phyloP scores from a whole-genome alignment of 179 eudicot species.

The Silene noctiflora region DNA sequence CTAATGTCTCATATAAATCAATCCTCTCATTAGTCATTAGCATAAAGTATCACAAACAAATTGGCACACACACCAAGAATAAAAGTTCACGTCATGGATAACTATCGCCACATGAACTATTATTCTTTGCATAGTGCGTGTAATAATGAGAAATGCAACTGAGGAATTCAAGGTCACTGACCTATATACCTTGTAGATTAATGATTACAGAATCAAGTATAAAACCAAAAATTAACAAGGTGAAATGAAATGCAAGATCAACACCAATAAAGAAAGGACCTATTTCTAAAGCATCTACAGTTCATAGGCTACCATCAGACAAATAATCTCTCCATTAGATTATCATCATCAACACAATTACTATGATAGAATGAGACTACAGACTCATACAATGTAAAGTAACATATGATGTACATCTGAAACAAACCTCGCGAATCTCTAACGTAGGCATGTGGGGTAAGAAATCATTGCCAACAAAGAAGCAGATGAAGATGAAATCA shows the following conservation, averaged over 20 bases:
- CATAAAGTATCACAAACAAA: background rate
- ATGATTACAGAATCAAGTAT: background rate
- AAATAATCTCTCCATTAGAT: background rate
- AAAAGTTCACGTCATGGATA: background rate
- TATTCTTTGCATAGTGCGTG: background rate
- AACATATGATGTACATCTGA: background rate
- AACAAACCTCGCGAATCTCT: conserved; percentile 88
- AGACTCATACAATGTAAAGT: background rate
- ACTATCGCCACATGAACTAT: background rate
- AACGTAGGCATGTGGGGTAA: conserved; percentile 95
- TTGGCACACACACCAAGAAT: background rate
- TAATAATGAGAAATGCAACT: background rate
- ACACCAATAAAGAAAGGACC: background rate
- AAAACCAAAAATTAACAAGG: background rate
- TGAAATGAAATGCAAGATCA: background rate
- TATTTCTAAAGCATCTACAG: background rate
- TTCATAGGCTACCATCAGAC: background rate
- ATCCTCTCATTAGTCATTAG: background rate
- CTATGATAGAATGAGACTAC: background rate
- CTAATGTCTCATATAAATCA: background rate
- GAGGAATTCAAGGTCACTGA: background rate
- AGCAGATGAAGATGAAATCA: conserved; percentile 87
- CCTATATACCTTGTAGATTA: background rate
- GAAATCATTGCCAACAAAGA: conserved; percentile 96
- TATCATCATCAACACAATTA: background rate